phyloP scores from a whole-genome alignment of 169 alveolate species.

The Plasmodium inui region DNA sequence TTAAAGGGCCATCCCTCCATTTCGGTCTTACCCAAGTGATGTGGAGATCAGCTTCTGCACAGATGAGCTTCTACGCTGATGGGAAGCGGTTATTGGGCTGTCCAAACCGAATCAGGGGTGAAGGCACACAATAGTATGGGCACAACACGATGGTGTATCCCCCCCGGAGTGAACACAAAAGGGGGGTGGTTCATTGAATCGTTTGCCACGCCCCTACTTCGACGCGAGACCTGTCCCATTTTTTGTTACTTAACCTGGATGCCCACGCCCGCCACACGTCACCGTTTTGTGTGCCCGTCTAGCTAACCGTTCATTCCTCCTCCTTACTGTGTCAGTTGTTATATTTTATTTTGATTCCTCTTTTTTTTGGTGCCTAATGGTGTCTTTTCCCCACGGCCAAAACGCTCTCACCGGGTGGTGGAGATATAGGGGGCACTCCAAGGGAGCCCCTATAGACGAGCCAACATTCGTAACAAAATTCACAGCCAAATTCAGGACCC shows the following conservation, averaged over 20 bases:
- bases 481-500: not conserved
- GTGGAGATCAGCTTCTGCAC: no score
- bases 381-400: not conserved
- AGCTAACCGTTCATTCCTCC: not conserved
- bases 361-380: not conserved
- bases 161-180: not conserved
- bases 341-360: not conserved
- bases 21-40: constrained; percentile 39
- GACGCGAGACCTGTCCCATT: not conserved
- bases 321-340: not conserved
- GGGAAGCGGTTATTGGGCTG: not conserved
- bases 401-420: not conserved
- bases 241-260: not conserved
- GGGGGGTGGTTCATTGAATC: not conserved
- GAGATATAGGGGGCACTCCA: not conserved
- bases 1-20: constrained; percentile 55
- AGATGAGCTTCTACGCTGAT: no score
- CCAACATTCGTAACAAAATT: not conserved
- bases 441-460: not conserved
- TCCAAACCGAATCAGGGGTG: not conserved
- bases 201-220: not conserved
- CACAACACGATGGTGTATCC: not conserved
- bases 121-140: not conserved
- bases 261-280: not conserved
- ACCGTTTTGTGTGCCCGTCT: not conserved